A percentile compares a stretch with the other conserved stretches of the same genome.
Evolutionary conservation across 169 alveolate genomes (phyloP).

Genomic region (Cryptosporidium felis): DNA sequence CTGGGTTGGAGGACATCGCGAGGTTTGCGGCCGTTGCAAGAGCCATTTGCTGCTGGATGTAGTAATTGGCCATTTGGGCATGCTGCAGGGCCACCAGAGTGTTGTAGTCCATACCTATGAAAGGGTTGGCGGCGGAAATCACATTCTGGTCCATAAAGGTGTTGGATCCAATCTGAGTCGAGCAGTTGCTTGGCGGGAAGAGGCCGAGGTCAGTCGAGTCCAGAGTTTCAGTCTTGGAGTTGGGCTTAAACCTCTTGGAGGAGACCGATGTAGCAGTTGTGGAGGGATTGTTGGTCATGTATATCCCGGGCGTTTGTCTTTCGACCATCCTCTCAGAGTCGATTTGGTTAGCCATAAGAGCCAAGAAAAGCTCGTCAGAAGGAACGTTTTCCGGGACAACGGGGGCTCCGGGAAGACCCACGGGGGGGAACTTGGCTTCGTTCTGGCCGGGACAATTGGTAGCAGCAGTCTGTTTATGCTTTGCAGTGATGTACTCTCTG

Average conservation of each 20-base stretch:
- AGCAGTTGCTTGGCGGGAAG: neutral
- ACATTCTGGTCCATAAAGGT: conserved; percentile 32
- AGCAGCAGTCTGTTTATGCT: conserved; percentile 7
- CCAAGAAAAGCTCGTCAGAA: conserved; percentile 40
- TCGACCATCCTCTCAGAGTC: conserved; percentile 57
- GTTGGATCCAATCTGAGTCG: conserved; percentile 2
- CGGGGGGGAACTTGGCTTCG: conserved; percentile 8
- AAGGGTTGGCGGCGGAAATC: neutral
- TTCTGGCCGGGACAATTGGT: conserved; percentile 13
- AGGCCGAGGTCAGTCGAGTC: conserved; percentile 43
- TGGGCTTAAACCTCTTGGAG: conserved; percentile 54
- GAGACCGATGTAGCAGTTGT: conserved; percentile 49
- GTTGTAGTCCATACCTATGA: conserved; percentile 48
- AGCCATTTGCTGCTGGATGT: conserved; percentile 59
- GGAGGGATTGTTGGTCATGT: conserved; percentile 31
- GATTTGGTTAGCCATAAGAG: conserved; percentile 46
- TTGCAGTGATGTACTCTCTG: conserved; percentile 56
- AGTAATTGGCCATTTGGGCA: conserved; percentile 64
- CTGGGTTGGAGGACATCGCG: conserved; percentile 45
- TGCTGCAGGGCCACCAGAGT: conserved; percentile 62
- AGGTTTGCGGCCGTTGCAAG: conserved; percentile 63
- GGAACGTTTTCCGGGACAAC: conserved; percentile 14
- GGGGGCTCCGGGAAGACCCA: neutral
- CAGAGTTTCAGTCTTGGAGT: conserved; percentile 48
- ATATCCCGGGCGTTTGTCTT: conserved; percentile 34